Percentiles rank a stretch among this genome's conserved stretches.
phyloP scores from a whole-genome alignment of 495 filamentous ascomycete genomes.

The Hypoxylon cercidicola region DNA sequence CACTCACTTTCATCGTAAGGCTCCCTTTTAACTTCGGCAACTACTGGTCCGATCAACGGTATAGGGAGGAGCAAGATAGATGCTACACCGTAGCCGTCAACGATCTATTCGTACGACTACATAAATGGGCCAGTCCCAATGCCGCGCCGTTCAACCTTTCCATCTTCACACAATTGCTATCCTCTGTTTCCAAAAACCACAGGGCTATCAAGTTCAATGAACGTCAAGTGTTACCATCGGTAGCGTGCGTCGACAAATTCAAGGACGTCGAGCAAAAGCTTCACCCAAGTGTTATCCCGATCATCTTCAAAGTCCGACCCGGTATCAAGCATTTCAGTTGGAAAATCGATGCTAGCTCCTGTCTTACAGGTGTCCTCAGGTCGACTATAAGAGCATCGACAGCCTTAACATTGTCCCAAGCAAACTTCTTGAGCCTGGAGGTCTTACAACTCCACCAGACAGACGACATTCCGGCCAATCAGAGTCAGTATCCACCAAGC shows the following conservation, averaged over 20 bases:
- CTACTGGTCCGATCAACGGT: too few species aligned
- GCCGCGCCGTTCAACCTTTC: neutral
- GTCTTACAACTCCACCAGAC: neutral
- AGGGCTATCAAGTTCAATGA: neutral
- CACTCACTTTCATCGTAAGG: neutral
- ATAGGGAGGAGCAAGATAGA: too few species aligned
- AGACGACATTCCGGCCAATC: neutral
- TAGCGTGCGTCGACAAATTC: neutral
- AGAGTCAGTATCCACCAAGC: neutral
- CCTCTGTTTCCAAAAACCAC: too few species aligned
- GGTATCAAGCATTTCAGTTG: neutral
- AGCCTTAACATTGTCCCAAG: neutral
- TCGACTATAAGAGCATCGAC: neutral
- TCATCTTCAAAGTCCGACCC: conserved; percentile 5
- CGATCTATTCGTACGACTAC: conserved; percentile 1
- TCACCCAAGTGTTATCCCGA: conserved; percentile 2
- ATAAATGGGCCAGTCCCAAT: neutral
- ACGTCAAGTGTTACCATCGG: neutral
- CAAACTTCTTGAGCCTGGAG: conserved; percentile 4
- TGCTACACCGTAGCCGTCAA: neutral
- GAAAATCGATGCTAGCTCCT: neutral
- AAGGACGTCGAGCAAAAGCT: neutral
- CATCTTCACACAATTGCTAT: neutral
- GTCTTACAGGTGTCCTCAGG: neutral
- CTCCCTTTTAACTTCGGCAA: neutral